Evolutionary conservation across 495 filamentous ascomycete species (phyloP), one percentile per base, ranked within the genome.

Genomic region (Annulohypoxylon nitens): DNA sequence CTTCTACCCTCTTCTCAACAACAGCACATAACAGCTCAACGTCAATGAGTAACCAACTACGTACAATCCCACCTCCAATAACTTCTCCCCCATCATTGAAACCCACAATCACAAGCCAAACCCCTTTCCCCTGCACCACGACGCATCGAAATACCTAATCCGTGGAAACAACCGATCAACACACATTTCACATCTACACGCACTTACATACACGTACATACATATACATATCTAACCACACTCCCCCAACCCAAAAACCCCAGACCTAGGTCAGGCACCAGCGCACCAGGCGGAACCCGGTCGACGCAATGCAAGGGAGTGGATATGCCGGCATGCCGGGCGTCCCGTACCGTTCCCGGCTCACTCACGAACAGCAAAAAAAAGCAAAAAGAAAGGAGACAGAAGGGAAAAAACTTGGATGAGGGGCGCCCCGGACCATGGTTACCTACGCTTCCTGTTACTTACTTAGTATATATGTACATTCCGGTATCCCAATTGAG

Each of bases 311-410:
- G 58, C 37, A 61, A 16, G 14, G 10, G 23, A 45, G 39, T 45
- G 58, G 58, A 16, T 61, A 26, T 6, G 58, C 36, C 36, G 58
- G 20, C 23, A 10, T 33, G 39, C 58, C 58, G 58, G 58, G 12
- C 23, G 23, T 33, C 37, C 58, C 58, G 58, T 45, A 45, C 58
- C 58, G 58, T 47, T 12, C 58, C 58, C 39, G 39, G 23, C 4
- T 4, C 2, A 20, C 58, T 12, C 30, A 26, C 20, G 12, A 20
- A n/a, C 51, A 45, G 26, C 2, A n/a, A 16, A 45, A 45, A 14
- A 14, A n/a, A n/a, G n/a, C n/a, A n/a, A n/a, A n/a, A n/a, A n/a
- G n/a, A n/a, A n/a, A n/a, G n/a, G n/a, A 45, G 14, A 45, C 1
- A 45, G 14, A 45, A 45, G 14, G 11, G 14, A 45, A n/a, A 39